These are phyloP conservation scores for Heimioporus retisporus DNA, from an alignment of 1,284 basidiomycete genomes.

Conservation along the genomic window DNA sequence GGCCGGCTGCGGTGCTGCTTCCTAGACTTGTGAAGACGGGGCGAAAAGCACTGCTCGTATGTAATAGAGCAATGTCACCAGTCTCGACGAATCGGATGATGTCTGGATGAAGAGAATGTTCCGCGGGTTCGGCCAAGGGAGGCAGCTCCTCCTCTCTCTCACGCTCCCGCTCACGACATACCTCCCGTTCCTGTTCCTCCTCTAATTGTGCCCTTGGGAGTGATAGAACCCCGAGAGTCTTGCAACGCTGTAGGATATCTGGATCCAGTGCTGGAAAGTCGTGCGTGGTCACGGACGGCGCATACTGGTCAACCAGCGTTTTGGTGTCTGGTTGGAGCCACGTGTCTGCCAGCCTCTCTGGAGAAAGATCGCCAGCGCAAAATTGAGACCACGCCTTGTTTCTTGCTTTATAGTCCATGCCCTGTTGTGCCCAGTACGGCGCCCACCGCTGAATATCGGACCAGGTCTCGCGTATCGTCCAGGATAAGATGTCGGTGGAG, in stretches of 20 bases:
- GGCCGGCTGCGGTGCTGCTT: neutral
- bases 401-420: constrained; percentile 47
- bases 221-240: too few species aligned
- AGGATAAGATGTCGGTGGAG: constrained; percentile 40
- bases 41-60: neutral
- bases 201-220: constrained; percentile 34
- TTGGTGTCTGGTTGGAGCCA: constrained; percentile 51
- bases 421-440: constrained; percentile 58
- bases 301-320: constrained; percentile 49
- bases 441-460: constrained; percentile 48
- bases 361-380: neutral
- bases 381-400: constrained; percentile 40
- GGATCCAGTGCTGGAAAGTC: constrained; percentile 25
- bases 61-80: constrained; percentile 14
- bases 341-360: constrained; percentile 23
- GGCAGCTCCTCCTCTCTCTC: constrained; percentile 32
- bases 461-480: constrained; percentile 46
- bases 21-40: constrained; percentile 18
- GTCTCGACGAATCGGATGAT: constrained; percentile 30
- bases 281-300: neutral
- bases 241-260: too few species aligned
- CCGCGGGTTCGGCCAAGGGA: neutral
- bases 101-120: constrained; percentile 12
- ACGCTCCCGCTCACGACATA: constrained; percentile 51
- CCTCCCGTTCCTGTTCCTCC: constrained; percentile 59